phyloP scores from a whole-genome alignment of 2,329 filamentous ascomycete genomes.

The Parastagonospora nodorum region DNA sequence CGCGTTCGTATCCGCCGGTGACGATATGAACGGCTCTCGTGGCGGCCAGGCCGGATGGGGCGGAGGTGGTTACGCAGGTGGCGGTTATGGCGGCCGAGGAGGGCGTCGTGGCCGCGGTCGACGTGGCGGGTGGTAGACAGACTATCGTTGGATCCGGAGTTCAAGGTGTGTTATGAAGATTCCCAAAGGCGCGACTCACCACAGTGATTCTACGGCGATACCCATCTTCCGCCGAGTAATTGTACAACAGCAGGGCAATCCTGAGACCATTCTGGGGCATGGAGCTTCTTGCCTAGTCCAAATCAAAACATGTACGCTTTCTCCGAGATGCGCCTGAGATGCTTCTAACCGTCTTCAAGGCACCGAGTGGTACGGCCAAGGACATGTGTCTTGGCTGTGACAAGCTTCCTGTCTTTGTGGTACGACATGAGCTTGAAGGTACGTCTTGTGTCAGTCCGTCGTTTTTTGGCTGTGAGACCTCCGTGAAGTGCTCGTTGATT shows the following conservation, averaged over 20 bases:
- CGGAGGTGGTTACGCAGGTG: slow-evolving; percentile 23
- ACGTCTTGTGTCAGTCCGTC: neutral
- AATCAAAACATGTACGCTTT: slow-evolving; percentile 42
- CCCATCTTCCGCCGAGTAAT: slow-evolving; percentile 19
- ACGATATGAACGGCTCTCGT: slow-evolving; percentile 31
- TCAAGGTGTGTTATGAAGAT: slow-evolving; percentile 45
- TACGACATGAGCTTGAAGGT: neutral
- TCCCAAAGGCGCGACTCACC: slow-evolving; percentile 40
- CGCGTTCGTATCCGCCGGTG: slow-evolving; percentile 22
- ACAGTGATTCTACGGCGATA: slow-evolving; percentile 27
- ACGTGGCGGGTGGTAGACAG: slow-evolving; percentile 32
- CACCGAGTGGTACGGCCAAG: slow-evolving; percentile 19
- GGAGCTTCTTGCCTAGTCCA: slow-evolving; percentile 33
- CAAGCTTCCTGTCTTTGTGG: neutral
- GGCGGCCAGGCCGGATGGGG: slow-evolving; percentile 31
- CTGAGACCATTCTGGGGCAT: slow-evolving; percentile 14
- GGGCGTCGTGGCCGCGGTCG: slow-evolving; percentile 30
- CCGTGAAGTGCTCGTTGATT: neutral
- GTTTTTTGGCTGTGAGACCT: neutral
- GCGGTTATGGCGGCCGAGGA: slow-evolving; percentile 29
- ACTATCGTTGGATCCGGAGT: slow-evolving; percentile 30
- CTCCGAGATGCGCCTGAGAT: slow-evolving; percentile 33
- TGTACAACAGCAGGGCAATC: slow-evolving; percentile 31
- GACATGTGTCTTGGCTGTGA: neutral
- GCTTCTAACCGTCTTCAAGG: slow-evolving; percentile 41